Conservation (phyloP, 306 rosid species). For the Trifolium repens region DNA sequence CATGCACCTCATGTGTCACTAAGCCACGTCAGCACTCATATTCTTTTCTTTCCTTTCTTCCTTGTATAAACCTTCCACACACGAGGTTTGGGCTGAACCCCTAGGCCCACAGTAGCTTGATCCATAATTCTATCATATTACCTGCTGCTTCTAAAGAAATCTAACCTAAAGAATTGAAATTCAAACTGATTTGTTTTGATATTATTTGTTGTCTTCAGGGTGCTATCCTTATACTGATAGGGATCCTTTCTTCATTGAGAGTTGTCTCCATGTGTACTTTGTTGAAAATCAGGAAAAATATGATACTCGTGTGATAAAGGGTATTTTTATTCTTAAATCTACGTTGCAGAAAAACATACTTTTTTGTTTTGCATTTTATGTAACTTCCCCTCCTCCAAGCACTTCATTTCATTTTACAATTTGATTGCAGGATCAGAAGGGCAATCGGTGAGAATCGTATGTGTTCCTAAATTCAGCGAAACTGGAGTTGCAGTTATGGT, state of each 20-base stretch:
- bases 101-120: no score
- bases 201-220: slow-evolving; percentile 55
- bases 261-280: slow-evolving; percentile 92
- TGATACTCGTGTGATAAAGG: slow-evolving; percentile 69
- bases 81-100: no score
- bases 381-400: slow-evolving; percentile 23
- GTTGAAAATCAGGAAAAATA: slow-evolving; percentile 86
- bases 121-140: slow-evolving; percentile 9
- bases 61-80: no score
- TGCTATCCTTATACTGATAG: slow-evolving; percentile 88
- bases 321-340: slow-evolving; percentile 51
- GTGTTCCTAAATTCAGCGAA: slow-evolving; percentile 82
- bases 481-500: slow-evolving; percentile 90
- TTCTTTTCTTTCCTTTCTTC: no score
- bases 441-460: slow-evolving; percentile 82
- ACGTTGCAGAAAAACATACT: slow-evolving; percentile 5
- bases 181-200: slow-evolving; percentile 5
- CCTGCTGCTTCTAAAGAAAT: slow-evolving; percentile 36
- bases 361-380: slow-evolving; percentile 34
- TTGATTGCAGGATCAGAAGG: slow-evolving; percentile 79
- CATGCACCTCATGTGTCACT: no score
- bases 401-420: slow-evolving; percentile 16
- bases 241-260: slow-evolving; percentile 90
- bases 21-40: no score
- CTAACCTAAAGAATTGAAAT: slow-evolving; percentile 5